Conservation (phyloP, 495 filamentous ascomycete species). For the Staphylotrichum tortipilum region DNA sequence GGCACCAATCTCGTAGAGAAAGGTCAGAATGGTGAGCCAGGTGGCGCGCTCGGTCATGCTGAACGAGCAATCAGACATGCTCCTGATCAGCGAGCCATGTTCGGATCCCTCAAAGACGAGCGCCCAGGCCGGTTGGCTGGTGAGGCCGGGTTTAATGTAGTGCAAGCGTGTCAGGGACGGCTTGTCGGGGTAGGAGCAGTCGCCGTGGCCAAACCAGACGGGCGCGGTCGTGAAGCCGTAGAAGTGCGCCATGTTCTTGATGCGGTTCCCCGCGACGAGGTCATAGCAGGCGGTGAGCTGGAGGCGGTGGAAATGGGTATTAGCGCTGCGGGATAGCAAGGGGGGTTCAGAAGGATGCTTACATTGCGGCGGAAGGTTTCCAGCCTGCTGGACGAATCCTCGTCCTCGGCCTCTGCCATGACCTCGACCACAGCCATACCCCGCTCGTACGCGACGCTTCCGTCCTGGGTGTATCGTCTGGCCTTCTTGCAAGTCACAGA, state of each 20-base stretch:
- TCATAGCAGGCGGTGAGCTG: not conserved
- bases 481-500: not conserved
- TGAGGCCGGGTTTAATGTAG: too few species aligned
- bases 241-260: not conserved
- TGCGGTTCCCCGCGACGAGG: not conserved
- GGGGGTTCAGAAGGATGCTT: not conserved
- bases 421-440: not conserved
- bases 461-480: not conserved
- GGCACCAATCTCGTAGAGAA: not conserved
- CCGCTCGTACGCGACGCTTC: not conserved
- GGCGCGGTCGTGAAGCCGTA: not conserved
- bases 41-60: not conserved
- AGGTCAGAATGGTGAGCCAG: not conserved
- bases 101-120: not conserved
- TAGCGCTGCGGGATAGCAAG: too few species aligned
- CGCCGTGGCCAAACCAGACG: too few species aligned
- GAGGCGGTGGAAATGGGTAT: not conserved
- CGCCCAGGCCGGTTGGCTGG: not conserved
- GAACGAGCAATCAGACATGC: not conserved
- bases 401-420: not conserved
- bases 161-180: too few species aligned
- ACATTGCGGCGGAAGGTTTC: not conserved
- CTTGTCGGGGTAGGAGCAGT: too few species aligned
- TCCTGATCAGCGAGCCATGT: not conserved
- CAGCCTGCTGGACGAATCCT: not conserved